Conservation (phyloP, 148 eudicot genomes). For the Dysphania ambrosioides region DNA sequence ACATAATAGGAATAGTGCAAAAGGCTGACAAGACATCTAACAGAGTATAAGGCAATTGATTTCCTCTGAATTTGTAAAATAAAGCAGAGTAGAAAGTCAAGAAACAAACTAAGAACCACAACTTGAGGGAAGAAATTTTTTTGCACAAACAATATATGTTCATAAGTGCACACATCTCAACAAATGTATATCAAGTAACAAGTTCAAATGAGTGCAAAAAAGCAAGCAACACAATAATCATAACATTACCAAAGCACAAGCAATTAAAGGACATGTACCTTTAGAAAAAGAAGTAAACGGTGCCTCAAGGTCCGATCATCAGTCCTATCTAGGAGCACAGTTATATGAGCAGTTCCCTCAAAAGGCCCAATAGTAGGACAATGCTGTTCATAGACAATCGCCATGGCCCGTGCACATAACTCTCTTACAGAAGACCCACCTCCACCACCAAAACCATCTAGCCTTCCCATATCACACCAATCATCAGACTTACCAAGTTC, state of each 20-base stretch:
- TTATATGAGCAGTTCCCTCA: conserved; percentile 92
- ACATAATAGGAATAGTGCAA: not conserved
- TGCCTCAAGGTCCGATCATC: conserved; percentile 97
- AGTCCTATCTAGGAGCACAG: conserved; percentile 93
- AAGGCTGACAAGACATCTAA: not conserved
- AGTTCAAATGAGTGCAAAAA: too few relatives aligned
- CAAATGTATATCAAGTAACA: not conserved
- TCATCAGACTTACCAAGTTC: conserved; percentile 96
- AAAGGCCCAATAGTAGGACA: conserved; percentile 70
- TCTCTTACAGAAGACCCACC: conserved; percentile 93
- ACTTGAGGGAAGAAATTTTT: not conserved
- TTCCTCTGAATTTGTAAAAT: not conserved
- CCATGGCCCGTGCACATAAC: conserved; percentile 98
- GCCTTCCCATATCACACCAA: conserved; percentile 99
- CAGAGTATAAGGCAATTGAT: not conserved
- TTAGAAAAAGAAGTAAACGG: conserved; percentile 84
- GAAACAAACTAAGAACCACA: not conserved
- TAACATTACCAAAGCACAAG: not conserved
- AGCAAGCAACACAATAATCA: too few relatives aligned
- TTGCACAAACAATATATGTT: not conserved
- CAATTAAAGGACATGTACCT: conserved; percentile 42
- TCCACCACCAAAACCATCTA: conserved; percentile 99
- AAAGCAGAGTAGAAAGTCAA: not conserved
- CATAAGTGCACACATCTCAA: not conserved
- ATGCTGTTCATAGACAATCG: conserved; percentile 96